phyloP scores from a whole-genome alignment of 192 early-diverging fungal species.

The Paraglomus brasilianum region DNA sequence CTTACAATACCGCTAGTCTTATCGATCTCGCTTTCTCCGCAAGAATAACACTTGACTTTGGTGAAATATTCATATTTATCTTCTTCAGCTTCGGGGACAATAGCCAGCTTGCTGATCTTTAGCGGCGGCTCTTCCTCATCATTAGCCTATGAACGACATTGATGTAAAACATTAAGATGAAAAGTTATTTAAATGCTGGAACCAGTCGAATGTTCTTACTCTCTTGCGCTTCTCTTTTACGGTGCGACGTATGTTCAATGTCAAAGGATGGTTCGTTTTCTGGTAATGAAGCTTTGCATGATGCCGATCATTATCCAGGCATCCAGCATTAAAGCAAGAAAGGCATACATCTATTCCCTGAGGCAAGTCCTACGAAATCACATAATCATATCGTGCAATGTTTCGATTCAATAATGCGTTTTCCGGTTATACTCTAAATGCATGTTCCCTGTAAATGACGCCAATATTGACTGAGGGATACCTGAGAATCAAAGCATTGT shows the following conservation, averaged over 20 bases:
- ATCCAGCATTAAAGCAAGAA: constrained; percentile 92
- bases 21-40: constrained; percentile 63
- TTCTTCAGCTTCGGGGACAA: constrained; percentile 71
- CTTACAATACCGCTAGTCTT: constrained; percentile 53
- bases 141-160: constrained; percentile 28
- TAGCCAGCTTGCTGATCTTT: constrained; percentile 94
- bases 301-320: constrained; percentile 56
- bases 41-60: constrained; percentile 77
- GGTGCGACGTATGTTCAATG: constrained; percentile 79
- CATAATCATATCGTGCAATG: neutral
- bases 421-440: neutral
- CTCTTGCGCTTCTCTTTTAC: constrained; percentile 48
- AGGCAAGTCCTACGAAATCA: constrained; percentile 57
- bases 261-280: constrained; percentile 74
- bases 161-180: constrained; percentile 15
- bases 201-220: constrained; percentile 34
- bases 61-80: constrained; percentile 76
- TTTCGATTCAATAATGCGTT: neutral
- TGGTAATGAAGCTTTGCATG: constrained; percentile 78
- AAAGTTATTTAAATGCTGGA: neutral
- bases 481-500: constrained; percentile 76
- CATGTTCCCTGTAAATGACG: neutral
- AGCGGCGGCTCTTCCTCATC: constrained; percentile 63
- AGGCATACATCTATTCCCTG: constrained; percentile 91
- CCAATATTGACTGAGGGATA: neutral